These are phyloP conservation scores for Claviceps sp. DNA, from an alignment of 2,329 filamentous ascomycete genomes.

Conservation along the genomic window DNA sequence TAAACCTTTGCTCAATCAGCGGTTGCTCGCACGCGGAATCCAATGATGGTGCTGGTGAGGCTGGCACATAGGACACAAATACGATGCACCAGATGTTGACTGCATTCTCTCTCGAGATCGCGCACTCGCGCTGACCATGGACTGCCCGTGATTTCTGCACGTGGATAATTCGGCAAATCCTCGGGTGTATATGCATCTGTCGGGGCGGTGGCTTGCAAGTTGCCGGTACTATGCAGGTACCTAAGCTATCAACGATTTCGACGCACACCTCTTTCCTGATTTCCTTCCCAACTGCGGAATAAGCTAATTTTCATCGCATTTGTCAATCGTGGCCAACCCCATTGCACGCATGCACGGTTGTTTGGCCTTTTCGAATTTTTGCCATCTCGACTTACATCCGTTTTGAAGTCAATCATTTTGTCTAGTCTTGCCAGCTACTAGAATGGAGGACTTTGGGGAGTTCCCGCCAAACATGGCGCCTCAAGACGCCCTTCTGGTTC, in stretches of 20 bases:
- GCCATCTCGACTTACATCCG: background rate
- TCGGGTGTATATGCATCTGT: background rate
- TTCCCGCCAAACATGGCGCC: slow-evolving; percentile 55
- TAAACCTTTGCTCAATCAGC: background rate
- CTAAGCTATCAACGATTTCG: too few relatives aligned
- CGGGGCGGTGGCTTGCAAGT: background rate
- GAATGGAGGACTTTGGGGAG: slow-evolving; percentile 47
- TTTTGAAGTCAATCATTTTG: background rate
- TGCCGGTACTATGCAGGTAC: background rate
- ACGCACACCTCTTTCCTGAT: too few relatives aligned
- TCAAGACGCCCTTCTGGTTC: slow-evolving; percentile 47
- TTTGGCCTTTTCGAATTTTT: too few relatives aligned
- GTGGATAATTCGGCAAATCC: background rate
- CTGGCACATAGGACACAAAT: background rate
- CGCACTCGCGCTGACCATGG: background rate
- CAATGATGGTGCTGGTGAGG: background rate
- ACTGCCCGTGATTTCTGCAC: slow-evolving; percentile 1
- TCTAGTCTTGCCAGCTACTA: slow-evolving; percentile 5
- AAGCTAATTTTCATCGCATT: too few relatives aligned
- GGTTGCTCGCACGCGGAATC: background rate
- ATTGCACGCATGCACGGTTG: too few relatives aligned
- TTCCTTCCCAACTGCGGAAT: too few relatives aligned
- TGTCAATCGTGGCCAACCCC: too few relatives aligned
- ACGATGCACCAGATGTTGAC: background rate
- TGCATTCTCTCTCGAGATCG: background rate